Conservation (phyloP, 2,329 filamentous ascomycete species). For the Stagonosporopsis chrysanthemi region DNA sequence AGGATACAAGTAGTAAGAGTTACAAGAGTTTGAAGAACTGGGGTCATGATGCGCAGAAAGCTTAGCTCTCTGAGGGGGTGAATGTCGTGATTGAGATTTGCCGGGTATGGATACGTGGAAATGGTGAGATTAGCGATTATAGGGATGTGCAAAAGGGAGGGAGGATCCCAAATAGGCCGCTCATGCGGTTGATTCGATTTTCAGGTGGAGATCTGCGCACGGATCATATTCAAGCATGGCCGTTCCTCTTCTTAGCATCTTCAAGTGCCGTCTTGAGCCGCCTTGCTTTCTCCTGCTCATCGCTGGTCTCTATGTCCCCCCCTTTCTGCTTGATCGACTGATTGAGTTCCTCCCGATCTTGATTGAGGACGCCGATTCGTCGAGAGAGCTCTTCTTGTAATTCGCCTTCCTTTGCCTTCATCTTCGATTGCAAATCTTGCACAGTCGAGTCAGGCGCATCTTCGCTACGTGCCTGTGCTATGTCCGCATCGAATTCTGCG, state of each 20-base stretch:
- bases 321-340: conserved; percentile 30
- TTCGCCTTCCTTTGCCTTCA: conserved; percentile 43
- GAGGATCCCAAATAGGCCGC: neutral
- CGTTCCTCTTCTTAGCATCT: conserved; percentile 63
- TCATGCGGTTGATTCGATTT: neutral
- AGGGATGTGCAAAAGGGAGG: neutral
- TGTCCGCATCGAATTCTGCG: conserved; percentile 61
- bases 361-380: conserved; percentile 51
- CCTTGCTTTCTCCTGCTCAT: conserved; percentile 55
- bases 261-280: conserved; percentile 60
- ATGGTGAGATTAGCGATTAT: neutral
- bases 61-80: conserved; percentile 6
- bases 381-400: conserved; percentile 46
- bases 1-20: conserved; percentile 61
- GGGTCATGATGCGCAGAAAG: conserved; percentile 48
- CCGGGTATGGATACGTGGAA: neutral
- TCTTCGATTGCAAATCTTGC: conserved; percentile 45
- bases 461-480: conserved; percentile 59
- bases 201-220: neutral
- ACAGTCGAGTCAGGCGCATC: conserved; percentile 53
- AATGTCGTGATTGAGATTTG: neutral
- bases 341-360: conserved; percentile 42
- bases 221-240: conserved; percentile 26
- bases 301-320: conserved; percentile 24
- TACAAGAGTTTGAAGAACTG: conserved; percentile 56